Evolutionary conservation across 1,139 yeast species (phyloP), one percentile per base, ranked within the genome.

Genomic region (Meyerozyma guilliermondii): DNA sequence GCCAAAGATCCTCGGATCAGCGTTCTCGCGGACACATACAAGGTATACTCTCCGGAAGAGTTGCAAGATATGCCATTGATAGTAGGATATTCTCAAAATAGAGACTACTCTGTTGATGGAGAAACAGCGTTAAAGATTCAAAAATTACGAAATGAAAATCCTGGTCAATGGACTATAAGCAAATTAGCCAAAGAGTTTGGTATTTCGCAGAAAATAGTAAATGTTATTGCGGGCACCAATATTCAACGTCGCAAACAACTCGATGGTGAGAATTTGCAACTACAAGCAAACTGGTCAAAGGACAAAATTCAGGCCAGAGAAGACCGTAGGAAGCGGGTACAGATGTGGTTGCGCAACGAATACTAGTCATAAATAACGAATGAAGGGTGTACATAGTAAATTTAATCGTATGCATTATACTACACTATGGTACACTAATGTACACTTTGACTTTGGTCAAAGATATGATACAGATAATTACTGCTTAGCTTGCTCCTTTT

Each of bases 261-360:
- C 26, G 43, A 46, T 17, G 46, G 45, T 33, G 54, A 58, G 40
- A 48, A 18, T 22, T 7, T 7, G 23, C 14, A 17, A 5, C 36
- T 18, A 7, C 7, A 6, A 51, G 44, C 42, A 59, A 47, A 87
- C 65, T 73, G 46, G 63, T 60, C 43, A 66, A 63, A 46, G 67
- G 76, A 43, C 57, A 54, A 33, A 50, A 55, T 41, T 20, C 54
- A 51, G 26, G 80, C 83, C 7, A 68, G 83, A 47, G 60, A 60
- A 35, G 85, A 81, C 51, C 69, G 83, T 51, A 63, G 63, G 49
- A 77, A 80, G 61, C 73, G 91, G 60, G 76, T 68, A 50, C 66
- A 72, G 53, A 61, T 71, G 62, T 81, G 87, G 92, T 74, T 81
- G 53, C 69, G 83, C 47, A 84, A 82, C 50, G 82, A 71, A 54